Evolutionary conservation across 2,329 filamentous ascomycete species (phyloP), one percentile per base, ranked within the genome.

Genomic region (Colletotrichum sp.): DNA sequence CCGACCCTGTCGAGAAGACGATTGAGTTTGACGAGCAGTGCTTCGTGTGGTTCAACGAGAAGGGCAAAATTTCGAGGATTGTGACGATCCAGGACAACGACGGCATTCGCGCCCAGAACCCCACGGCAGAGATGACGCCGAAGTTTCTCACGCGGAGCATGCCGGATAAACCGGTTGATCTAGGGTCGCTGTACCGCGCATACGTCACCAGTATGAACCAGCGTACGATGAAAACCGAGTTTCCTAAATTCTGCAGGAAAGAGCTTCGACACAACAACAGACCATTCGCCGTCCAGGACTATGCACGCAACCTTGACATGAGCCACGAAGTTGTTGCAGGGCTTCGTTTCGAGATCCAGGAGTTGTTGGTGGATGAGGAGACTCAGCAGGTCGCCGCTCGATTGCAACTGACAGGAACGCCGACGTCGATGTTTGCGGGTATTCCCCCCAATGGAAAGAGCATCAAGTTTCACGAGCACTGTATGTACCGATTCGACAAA

Each of bases 151-250:
- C 56, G 28, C 32, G 74, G 9, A 65, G 34, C 16, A 22, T 72
- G 7, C 74, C 70, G 4, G 15, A 43, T 13, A 22, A 74, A 18
- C 74, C 70, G 7, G 56, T 76, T 18, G 70, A 76, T 4, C 13
- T 76, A 6, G 27, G 27, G 3, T 52, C 64, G 4, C 16, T 68
- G 10, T 85, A 85, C 72, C 74, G 76, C 10, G 76, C 70, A 3
- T 85, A 85, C 76, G 79, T 85, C 52, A 67, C 73, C 18, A 79
- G 80, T 76, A 83, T 85, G 77, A 84, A 85, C 72, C 76, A 71
- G 25, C 79, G 78, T 30, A 80, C 80, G 4, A 79, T 80, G 79
- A 70, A 61, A 30, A 39, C 71, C 3, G 71, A 79, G 16, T 81
- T 85, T 22, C 76, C 79, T 1, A 66, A 39, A 0, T 83, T 80